Evolutionary conservation across 495 filamentous ascomycete genomes (phyloP).

Genomic region (Aspergillus coremiiformis): DNA sequence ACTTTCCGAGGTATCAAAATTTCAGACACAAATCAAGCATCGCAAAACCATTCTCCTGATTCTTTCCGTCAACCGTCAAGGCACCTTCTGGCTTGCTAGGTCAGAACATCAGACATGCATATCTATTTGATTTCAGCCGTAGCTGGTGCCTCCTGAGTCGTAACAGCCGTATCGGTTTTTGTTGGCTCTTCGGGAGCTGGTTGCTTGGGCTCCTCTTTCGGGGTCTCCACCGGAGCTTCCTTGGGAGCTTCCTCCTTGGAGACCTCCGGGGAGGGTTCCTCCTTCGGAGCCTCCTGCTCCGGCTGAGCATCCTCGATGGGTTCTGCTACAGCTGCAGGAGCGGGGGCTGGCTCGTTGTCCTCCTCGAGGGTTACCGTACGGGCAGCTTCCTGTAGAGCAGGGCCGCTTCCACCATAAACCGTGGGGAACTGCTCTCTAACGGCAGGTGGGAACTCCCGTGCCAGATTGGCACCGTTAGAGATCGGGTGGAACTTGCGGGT

Average conservation of each 20-base stretch:
- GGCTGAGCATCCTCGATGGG: neutral
- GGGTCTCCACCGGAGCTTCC: conserved; percentile 10
- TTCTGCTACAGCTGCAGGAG: conserved; percentile 10
- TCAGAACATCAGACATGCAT: neutral
- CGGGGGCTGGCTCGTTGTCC: conserved; percentile 7
- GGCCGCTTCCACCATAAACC: conserved; percentile 66
- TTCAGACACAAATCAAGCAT: conserved; percentile 3
- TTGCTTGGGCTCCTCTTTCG: conserved; percentile 9
- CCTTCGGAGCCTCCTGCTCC: conserved; percentile 5
- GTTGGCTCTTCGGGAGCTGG: conserved; percentile 1
- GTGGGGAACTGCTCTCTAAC: conserved; percentile 54
- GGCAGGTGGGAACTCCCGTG: conserved; percentile 50
- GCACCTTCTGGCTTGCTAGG: neutral
- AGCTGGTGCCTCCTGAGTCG: conserved; percentile 12
- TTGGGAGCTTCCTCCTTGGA: conserved; percentile 11
- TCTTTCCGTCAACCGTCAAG: conserved; percentile 12
- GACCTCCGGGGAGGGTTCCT: conserved; percentile 17
- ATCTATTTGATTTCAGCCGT: conserved; percentile 23
- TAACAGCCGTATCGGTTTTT: conserved; percentile 7
- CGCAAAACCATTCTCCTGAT: conserved; percentile 11
- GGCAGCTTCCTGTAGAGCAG: conserved; percentile 24
- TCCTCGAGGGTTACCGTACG: conserved; percentile 23
- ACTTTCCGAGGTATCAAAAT: conserved; percentile 10
- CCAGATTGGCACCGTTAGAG: conserved; percentile 63
- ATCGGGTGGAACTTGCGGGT: conserved; percentile 80